Base-by-base conservation (phyloP, 2,329 filamentous ascomycete genomes). In the Ambrosiella cleistominuta region DNA sequence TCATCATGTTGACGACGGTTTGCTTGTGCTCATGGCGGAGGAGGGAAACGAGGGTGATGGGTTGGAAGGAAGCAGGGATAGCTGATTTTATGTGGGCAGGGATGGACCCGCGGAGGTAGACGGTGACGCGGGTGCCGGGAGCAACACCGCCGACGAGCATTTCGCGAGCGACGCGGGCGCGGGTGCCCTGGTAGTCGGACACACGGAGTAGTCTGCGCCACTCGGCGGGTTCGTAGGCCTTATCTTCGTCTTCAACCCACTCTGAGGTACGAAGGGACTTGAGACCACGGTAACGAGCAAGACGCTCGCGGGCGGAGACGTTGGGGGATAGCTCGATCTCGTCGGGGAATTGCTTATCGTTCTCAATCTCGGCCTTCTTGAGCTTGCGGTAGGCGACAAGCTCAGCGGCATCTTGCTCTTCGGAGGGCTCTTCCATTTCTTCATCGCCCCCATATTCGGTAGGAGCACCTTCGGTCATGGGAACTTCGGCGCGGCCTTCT, bases 381-480 rank as follows among this genome's bases (percentile, higher is more conserved):
- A 82, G 82, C 56, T 80, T 77, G 44, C 93, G 82, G 70, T 89
- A 98, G 50, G 85, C 85, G 58, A 82, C 86, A 45, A 98, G 76
- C 66, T 94, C 83, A 64, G 83, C 78, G 1, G 86, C 79, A 63
- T 84, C 79, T 11, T 79, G 85, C 66, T 94, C 89, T 62, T 96
- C 89, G 64, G 95, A 84, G 1, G 85, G 87, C 56, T 80, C 88
- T 6, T 88, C 71, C 71, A 97, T 96, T 77, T 88, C 88, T 69
- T 96, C 93, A 1, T 89, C 95, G 66, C 93, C 86, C 1, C 90
- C 86, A 66, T 96, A 96, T 68, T 97, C 90, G 7, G 93, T 91
- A 45, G 85, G 83, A 27, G 50, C 58, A 4, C 80, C 86, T 58
- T 73, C 83, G 69, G 94, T 89, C 0, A 87, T 94, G 59, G 83